Conservation (phyloP, 768 basidiomycete species). For the Russula virescens region DNA sequence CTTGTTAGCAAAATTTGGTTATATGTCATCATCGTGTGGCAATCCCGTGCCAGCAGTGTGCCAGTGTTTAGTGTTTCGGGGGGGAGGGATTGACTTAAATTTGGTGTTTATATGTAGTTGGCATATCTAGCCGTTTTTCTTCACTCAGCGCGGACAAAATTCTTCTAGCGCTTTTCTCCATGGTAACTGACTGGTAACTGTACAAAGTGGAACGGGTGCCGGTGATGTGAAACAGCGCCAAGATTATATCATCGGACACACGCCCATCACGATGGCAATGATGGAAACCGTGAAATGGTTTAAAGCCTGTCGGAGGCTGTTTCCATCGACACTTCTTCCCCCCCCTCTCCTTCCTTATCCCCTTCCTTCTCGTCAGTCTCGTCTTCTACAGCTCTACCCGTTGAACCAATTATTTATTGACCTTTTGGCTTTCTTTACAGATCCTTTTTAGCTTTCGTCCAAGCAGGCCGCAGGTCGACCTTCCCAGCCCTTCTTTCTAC, state of each 20-base stretch:
- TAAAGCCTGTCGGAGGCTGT: slow-evolving; percentile 21
- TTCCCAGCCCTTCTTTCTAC: slow-evolving; percentile 24
- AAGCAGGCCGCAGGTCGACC: slow-evolving; percentile 34
- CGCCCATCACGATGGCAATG: not conserved
- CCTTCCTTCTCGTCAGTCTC: slow-evolving; percentile 3
- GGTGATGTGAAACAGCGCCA: not conserved
- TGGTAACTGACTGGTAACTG: no score
- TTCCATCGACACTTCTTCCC: not conserved
- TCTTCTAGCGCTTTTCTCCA: no score
- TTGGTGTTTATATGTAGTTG: no score
- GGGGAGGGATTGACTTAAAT: no score
- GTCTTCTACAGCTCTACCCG: no score
- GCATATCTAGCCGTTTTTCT: no score
- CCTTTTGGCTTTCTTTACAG: slow-evolving; percentile 11
- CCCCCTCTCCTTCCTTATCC: not conserved
- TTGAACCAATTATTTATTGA: slow-evolving; percentile 5
- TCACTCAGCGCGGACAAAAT: no score
- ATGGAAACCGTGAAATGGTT: slow-evolving; percentile 13
- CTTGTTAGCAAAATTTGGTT: no score
- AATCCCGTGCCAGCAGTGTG: no score
- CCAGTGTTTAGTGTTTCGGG: no score
- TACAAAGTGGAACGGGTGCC: not conserved
- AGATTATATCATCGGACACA: not conserved
- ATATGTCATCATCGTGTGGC: no score
- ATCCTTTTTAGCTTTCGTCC: slow-evolving; percentile 21